Evolutionary conservation across 345 rosid genomes (phyloP).

Genomic region (Hypericum androsaemum): DNA sequence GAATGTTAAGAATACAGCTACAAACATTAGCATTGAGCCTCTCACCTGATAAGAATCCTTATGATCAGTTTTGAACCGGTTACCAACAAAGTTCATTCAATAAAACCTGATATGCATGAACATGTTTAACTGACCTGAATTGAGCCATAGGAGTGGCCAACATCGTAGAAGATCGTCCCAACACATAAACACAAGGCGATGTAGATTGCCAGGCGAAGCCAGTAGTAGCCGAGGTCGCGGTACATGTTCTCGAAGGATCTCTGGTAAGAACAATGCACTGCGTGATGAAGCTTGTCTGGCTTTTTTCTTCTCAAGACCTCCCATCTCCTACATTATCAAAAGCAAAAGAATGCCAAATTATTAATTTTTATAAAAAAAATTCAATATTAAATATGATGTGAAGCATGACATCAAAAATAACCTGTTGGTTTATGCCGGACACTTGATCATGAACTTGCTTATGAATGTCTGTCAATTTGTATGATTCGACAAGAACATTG

Average conservation of each 20-base stretch:
- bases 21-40: constrained; percentile 39
- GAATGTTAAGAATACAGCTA: constrained; percentile 37
- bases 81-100: no score
- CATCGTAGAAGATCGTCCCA: constrained; percentile 32
- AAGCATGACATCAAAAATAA: background rate
- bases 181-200: constrained; percentile 38
- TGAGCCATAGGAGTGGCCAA: constrained; percentile 37
- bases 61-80: no score
- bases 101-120: no score
- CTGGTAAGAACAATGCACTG: constrained; percentile 28
- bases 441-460: constrained; percentile 13
- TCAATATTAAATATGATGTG: background rate
- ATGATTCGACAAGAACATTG: constrained; percentile 16
- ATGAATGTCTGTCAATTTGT: constrained; percentile 12
- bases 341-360: background rate
- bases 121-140: constrained; percentile 38
- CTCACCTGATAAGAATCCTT: constrained; percentile 26
- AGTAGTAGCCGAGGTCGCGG: constrained; percentile 53
- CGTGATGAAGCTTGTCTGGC: constrained; percentile 32
- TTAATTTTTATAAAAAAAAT: background rate
- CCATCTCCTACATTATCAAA: constrained; percentile 15
- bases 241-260: constrained; percentile 54
- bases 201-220: constrained; percentile 50
- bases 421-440: constrained; percentile 9
- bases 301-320: constrained; percentile 19